phyloP scores from a whole-genome alignment of 805 yeast species.

The Metschnikowia arizonensis region DNA sequence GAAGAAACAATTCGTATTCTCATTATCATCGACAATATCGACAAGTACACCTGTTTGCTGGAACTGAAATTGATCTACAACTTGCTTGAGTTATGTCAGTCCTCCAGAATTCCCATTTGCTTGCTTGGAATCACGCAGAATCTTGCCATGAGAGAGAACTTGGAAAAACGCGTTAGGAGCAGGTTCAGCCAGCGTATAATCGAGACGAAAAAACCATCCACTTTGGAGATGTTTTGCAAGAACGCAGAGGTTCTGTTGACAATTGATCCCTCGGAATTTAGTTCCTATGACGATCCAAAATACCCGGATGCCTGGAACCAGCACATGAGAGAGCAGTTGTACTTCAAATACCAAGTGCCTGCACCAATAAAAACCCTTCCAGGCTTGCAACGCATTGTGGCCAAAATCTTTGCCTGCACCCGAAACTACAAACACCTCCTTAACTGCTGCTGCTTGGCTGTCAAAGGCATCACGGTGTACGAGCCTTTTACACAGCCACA shows the following conservation, averaged over 20 bases:
- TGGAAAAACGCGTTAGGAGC: conserved; percentile 89
- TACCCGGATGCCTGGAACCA: conserved; percentile 45
- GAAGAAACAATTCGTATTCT: conserved; percentile 51
- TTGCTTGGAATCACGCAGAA: conserved; percentile 78
- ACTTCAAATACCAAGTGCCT: background rate
- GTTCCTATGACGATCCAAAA: conserved; percentile 12
- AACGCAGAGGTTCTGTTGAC: conserved; percentile 42
- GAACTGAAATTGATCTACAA: conserved; percentile 86
- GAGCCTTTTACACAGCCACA: conserved; percentile 26
- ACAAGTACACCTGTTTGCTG: conserved; percentile 62
- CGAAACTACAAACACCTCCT: conserved; percentile 52
- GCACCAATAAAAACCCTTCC: background rate
- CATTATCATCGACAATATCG: conserved; percentile 82
- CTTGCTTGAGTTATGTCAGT: conserved; percentile 80
- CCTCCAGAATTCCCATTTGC: conserved; percentile 64
- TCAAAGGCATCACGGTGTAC: conserved; percentile 26
- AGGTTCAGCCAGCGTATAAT: conserved; percentile 81
- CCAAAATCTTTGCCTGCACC: conserved; percentile 50
- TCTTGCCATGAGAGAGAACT: conserved; percentile 68
- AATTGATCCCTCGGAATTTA: conserved; percentile 18
- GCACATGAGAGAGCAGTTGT: conserved; percentile 23
- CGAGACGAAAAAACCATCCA: conserved; percentile 48
- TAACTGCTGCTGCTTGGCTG: conserved; percentile 41
- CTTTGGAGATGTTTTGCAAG: conserved; percentile 47
- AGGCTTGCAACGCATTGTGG: conserved; percentile 14